Evolutionary conservation across 1,284 basidiomycete genomes (phyloP), one percentile per base, ranked within the genome.

Genomic region (Apiotrichum sp.): DNA sequence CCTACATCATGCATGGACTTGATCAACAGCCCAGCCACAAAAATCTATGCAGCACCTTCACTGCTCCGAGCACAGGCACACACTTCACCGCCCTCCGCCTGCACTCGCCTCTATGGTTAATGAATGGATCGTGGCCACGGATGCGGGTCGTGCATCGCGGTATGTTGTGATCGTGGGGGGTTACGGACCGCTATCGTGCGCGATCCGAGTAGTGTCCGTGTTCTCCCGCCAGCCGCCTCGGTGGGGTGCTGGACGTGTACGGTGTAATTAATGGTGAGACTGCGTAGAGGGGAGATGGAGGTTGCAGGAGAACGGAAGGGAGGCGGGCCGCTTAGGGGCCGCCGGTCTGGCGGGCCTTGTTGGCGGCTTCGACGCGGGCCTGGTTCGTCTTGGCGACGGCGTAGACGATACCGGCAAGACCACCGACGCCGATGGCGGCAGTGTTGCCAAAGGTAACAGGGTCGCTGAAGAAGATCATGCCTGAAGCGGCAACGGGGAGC

Each of bases 381-480:
- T 75, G 73, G 61, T 76, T 74, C 16, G 70, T 72, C 75, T 93
- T 93, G 49, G 91, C 91, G 11, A 93, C 81, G 16, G 91, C 88
- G 72, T 93, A 95, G 56, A 93, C 79, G 51, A 93, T 71, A 9
- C 93, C 95, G 29, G 95, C 92, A 63, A 96, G 80, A 77, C 98
- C 98, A 4, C 96, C 96, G 41, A 91, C 82, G 1, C 80, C 78
- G 53, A 99, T 86, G 35, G 93, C 93, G 10, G 87, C 86, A 46
- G 97, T 87, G 32, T 88, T 93, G 40, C 92, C 89, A 60, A 86
- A 75, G 5, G 89, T 95, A 39, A 90, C 86, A 13, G 84, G 77
- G 76, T 99, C 93, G 42, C 90, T 90, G 73, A 96, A 95, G 79
- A 96, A 95, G 58, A 97, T 75, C 87, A 98, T 91, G 11, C 93